A percentile compares a stretch with the other conserved stretches of the same genome.
Evolutionary conservation across 2,329 filamentous ascomycete species (phyloP).

Genomic region (Didymellaceae sp.): DNA sequence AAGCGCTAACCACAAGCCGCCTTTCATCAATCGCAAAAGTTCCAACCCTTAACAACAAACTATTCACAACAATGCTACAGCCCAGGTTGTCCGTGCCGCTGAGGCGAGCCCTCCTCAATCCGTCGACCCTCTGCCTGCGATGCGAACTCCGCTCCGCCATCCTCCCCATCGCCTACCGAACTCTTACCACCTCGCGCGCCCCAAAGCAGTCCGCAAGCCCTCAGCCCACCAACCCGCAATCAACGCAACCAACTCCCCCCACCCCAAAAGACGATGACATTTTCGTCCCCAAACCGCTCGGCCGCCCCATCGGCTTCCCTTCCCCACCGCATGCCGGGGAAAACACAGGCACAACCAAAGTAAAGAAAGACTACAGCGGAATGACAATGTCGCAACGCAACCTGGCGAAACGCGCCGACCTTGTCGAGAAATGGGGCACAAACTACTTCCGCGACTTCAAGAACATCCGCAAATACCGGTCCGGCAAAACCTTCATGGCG

Average conservation of each 20-base stretch:
- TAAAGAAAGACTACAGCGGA: conserved; percentile 40
- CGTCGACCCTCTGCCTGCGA: conserved; percentile 24
- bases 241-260: conserved; percentile 10
- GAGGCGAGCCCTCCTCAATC: conserved; percentile 20
- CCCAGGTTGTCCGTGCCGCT: conserved; percentile 35
- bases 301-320: conserved; percentile 81
- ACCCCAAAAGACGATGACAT: conserved; percentile 36
- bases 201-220: conserved; percentile 30
- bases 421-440: conserved; percentile 78
- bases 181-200: conserved; percentile 34
- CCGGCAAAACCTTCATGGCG: conserved; percentile 90
- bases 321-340: conserved; percentile 77
- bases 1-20: conserved; percentile 21
- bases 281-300: conserved; percentile 61
- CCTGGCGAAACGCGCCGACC: conserved; percentile 72
- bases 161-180: conserved; percentile 24
- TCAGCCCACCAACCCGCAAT: conserved; percentile 13
- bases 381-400: conserved; percentile 58
- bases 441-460: conserved; percentile 97
- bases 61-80: conserved; percentile 38
- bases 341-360: conserved; percentile 76
- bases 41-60: conserved; percentile 4
- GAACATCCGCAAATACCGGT: conserved; percentile 74
- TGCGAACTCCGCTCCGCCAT: conserved; percentile 21
- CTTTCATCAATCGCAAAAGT: conserved; percentile 20